phyloP scores from a whole-genome alignment of 108 stramenopile genomes.

The Mayamaea pseudoterrestris region DNA sequence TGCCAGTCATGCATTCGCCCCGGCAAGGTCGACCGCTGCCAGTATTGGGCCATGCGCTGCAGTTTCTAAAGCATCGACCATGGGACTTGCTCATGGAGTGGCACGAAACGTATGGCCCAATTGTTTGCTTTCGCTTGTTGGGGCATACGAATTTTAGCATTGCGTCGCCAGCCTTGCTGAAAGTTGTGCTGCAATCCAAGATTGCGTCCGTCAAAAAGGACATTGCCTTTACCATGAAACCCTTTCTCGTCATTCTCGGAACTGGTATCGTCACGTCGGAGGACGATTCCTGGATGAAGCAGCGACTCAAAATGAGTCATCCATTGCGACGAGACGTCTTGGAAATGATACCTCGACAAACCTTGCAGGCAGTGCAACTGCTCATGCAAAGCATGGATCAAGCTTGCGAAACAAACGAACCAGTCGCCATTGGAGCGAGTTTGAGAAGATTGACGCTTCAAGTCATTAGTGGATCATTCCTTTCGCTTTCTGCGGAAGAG shows the following conservation, averaged over 20 bases:
- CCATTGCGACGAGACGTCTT: slow-evolving; percentile 9
- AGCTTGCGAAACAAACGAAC: slow-evolving; percentile 1
- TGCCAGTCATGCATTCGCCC: slow-evolving; percentile 1
- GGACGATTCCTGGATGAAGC: slow-evolving; percentile 14
- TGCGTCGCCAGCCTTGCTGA: slow-evolving; percentile 7
- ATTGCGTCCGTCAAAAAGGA: slow-evolving; percentile 17
- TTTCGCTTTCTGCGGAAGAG: slow-evolving; percentile 12
- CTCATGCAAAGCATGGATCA: slow-evolving; percentile 12
- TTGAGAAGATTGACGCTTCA: slow-evolving; percentile 16
- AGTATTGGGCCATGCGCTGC: slow-evolving; percentile 11
- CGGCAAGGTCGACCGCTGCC: slow-evolving; percentile 5
- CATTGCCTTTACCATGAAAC: slow-evolving; percentile 9
- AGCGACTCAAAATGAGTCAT: slow-evolving; percentile 16
- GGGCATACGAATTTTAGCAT: slow-evolving; percentile 6
- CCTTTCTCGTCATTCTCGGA: slow-evolving; percentile 16
- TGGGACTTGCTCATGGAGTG: slow-evolving; percentile 17
- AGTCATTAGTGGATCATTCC: slow-evolving; percentile 15
- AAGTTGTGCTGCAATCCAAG: slow-evolving; percentile 14
- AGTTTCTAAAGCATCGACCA: slow-evolving; percentile 10
- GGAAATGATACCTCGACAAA: slow-evolving; percentile 10
- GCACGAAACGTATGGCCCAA: slow-evolving; percentile 10
- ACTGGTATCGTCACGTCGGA: slow-evolving; percentile 18
- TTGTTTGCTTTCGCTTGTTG: slow-evolving; percentile 10
- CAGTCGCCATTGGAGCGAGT: slow-evolving; percentile 6
- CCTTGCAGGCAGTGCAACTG: slow-evolving; percentile 9